phyloP scores from a whole-genome alignment of 352 stramenopile genomes.

The Phytophthora foliorum region DNA sequence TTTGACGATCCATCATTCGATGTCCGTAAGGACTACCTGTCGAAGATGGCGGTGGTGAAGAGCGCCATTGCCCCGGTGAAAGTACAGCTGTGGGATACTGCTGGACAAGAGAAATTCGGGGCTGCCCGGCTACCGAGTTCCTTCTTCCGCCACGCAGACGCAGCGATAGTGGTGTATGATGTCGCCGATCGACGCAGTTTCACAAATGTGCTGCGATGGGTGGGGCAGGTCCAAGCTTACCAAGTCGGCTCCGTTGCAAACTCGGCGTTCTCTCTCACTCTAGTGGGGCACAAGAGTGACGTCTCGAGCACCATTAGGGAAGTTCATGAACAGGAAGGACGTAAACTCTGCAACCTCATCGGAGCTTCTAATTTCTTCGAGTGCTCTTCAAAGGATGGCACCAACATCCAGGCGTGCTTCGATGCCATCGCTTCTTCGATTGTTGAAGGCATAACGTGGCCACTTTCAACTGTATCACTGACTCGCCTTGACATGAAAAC shows the following conservation, averaged over 20 bases:
- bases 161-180: slow-evolving; percentile 60
- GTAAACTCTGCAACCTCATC: slow-evolving; percentile 24
- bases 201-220: slow-evolving; percentile 40
- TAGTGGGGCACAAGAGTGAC: slow-evolving; percentile 48
- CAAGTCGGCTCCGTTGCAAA: background rate
- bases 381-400: slow-evolving; percentile 22
- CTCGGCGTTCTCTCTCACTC: slow-evolving; percentile 38
- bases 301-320: slow-evolving; percentile 11
- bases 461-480: background rate
- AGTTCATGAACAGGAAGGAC: slow-evolving; percentile 37
- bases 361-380: slow-evolving; percentile 39
- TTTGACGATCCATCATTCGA: slow-evolving; percentile 1
- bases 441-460: slow-evolving; percentile 3
- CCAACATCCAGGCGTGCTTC: slow-evolving; percentile 27
- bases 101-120: slow-evolving; percentile 57
- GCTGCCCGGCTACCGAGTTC: slow-evolving; percentile 39
- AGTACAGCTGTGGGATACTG: slow-evolving; percentile 67
- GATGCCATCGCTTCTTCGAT: slow-evolving; percentile 23
- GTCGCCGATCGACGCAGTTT: slow-evolving; percentile 49
- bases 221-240: slow-evolving; percentile 34
- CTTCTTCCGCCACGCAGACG: slow-evolving; percentile 56
- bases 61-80: slow-evolving; percentile 42
- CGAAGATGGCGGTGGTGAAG: slow-evolving; percentile 42
- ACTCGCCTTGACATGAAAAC: background rate
- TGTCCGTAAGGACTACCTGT: slow-evolving; percentile 38